phyloP scores from a whole-genome alignment of 495 filamentous ascomycete species.

The Tuber magnatum region DNA sequence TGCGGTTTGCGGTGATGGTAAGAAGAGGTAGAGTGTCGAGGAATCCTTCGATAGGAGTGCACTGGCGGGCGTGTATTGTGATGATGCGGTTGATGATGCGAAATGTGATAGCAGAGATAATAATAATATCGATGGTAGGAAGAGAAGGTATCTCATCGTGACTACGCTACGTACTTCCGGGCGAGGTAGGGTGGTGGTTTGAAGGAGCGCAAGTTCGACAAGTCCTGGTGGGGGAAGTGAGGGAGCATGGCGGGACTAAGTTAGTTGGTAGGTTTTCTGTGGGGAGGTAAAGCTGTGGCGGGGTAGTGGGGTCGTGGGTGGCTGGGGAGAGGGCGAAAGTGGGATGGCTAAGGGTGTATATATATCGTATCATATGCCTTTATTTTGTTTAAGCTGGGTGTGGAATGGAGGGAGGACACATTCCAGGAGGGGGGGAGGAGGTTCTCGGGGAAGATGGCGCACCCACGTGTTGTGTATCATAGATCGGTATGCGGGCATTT shows the following conservation, averaged over 20 bases:
- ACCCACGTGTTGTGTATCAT: background rate
- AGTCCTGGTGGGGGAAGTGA: background rate
- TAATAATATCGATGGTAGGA: background rate
- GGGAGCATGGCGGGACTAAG: conserved; percentile 1
- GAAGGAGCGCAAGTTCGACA: background rate
- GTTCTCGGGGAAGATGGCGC: background rate
- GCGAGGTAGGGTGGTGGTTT: background rate
- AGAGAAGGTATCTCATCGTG: conserved; percentile 23
- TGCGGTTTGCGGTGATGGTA: conserved; percentile 9
- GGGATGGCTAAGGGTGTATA: background rate
- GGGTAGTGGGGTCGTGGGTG: background rate
- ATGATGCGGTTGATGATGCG: conserved; percentile 13
- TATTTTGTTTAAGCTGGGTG: background rate
- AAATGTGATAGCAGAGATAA: conserved; percentile 14
- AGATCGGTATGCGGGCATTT: background rate
- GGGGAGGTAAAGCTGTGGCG: background rate
- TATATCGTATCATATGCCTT: background rate
- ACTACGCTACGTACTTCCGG: background rate
- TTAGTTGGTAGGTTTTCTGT: background rate
- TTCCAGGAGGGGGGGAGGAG: background rate
- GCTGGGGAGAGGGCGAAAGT: background rate
- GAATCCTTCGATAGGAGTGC: conserved; percentile 22
- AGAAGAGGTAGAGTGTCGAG: conserved; percentile 28
- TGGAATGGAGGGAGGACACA: background rate
- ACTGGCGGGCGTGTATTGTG: conserved; percentile 13